Percentiles rank a stretch among this genome's conserved stretches.
These are phyloP conservation scores for Karstenula rhodostoma DNA, from an alignment of 2,329 filamentous ascomycete genomes.

Conservation along the genomic window DNA sequence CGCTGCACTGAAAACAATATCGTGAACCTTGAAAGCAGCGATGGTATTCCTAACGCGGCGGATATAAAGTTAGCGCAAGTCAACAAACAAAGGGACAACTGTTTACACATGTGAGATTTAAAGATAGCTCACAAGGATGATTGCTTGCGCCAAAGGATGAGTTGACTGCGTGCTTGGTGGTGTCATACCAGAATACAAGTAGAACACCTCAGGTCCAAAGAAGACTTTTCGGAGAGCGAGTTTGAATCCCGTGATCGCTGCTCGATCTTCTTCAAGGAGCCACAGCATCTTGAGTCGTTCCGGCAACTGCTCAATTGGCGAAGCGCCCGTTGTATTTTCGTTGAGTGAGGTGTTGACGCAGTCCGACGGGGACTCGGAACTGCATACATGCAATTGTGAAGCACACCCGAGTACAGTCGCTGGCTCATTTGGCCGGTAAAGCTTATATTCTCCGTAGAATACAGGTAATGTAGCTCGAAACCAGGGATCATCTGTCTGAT, in stretches of 20 bases:
- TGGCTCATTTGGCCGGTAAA: not conserved
- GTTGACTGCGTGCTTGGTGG: not conserved
- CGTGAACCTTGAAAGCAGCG: conserved; percentile 4
- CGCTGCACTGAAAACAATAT: conserved; percentile 13
- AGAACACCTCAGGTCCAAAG: not conserved
- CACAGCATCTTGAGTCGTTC: not conserved
- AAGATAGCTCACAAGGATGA: not conserved
- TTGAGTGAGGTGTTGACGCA: not conserved
- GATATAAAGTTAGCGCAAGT: not conserved
- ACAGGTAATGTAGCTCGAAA: conserved; percentile 8
- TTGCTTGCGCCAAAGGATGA: not conserved
- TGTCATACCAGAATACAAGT: not conserved
- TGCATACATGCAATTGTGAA: not conserved
- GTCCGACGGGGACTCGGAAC: not conserved
- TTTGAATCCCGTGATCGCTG: not conserved
- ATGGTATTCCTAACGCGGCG: not conserved
- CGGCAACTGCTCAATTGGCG: too few species aligned
- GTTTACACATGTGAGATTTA: not conserved
- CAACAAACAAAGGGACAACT: not conserved
- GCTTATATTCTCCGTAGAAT: not conserved
- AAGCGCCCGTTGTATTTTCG: not conserved
- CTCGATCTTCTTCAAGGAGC: not conserved
- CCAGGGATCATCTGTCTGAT: conserved; percentile 18
- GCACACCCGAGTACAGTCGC: not conserved
- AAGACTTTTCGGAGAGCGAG: not conserved